A percentile compares a stretch with the other conserved stretches of the same genome.
Evolutionary conservation across 2,329 filamentous ascomycete genomes (phyloP).

Genomic region (Colletotrichum noveboracense): DNA sequence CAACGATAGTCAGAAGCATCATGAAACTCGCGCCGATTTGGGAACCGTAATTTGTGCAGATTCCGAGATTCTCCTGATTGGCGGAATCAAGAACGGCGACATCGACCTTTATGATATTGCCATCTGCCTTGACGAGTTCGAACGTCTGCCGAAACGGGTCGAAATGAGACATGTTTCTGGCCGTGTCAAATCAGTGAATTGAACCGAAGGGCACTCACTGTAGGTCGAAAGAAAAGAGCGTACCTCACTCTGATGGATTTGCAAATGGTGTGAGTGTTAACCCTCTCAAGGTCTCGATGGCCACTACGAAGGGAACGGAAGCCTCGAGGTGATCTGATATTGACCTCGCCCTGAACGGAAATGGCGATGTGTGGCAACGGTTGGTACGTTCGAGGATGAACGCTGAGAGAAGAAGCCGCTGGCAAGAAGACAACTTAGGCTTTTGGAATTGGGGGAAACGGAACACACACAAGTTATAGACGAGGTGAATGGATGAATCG

Average conservation of each 20-base stretch:
- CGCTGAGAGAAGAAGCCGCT: not conserved
- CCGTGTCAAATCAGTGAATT: not conserved
- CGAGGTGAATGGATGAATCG: not conserved
- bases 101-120: slow-evolving; percentile 33
- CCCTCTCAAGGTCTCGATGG: not conserved
- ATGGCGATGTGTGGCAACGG: not conserved
- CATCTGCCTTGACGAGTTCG: slow-evolving; percentile 37
- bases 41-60: slow-evolving; percentile 67
- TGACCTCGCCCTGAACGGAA: not conserved
- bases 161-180: slow-evolving; percentile 26
- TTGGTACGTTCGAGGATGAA: not conserved
- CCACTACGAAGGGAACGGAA: not conserved
- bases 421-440: not conserved
- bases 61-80: slow-evolving; percentile 36
- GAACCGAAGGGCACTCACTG: not conserved
- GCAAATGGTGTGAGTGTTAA: not conserved
- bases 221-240: not conserved
- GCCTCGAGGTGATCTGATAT: not conserved
- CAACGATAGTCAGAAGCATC: slow-evolving; percentile 68
- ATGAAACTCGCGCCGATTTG: slow-evolving; percentile 74
- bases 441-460: not conserved
- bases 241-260: not conserved
- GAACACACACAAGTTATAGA: not conserved
- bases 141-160: slow-evolving; percentile 41
- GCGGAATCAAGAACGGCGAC: slow-evolving; percentile 36